Evolutionary conservation across 352 stramenopile species (phyloP).

Genomic region (Saprolegnia diclina): DNA sequence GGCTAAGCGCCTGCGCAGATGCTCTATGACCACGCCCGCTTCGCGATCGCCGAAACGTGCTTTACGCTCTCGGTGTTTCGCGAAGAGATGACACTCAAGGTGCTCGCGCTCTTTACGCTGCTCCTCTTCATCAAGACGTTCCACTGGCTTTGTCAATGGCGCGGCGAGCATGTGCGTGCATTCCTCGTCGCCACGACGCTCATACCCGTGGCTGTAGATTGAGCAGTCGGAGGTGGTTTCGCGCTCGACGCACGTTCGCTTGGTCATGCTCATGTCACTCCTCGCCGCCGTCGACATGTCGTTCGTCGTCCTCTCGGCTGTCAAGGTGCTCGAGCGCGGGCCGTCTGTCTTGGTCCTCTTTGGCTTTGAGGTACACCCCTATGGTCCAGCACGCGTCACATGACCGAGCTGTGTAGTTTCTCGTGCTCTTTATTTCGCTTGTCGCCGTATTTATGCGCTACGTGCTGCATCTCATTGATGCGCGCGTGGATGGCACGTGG

Average conservation of each 20-base stretch:
- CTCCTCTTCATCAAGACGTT: constrained; percentile 96
- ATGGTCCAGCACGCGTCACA: background rate
- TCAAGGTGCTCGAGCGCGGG: constrained; percentile 73
- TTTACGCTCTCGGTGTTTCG: constrained; percentile 99
- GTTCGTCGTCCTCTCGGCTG: constrained; percentile 85
- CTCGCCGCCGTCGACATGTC: constrained; percentile 82
- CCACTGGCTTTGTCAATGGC: constrained; percentile 86
- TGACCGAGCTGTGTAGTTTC: constrained; percentile 42
- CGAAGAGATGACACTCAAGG: constrained; percentile 93
- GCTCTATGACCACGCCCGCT: constrained; percentile 94
- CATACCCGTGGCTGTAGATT: constrained; percentile 42
- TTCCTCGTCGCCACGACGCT: constrained; percentile 2
- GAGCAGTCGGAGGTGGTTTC: constrained; percentile 84
- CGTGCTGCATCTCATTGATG: constrained; percentile 92
- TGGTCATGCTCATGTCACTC: constrained; percentile 85
- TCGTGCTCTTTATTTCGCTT: constrained; percentile 93
- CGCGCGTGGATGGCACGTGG: constrained; percentile 81
- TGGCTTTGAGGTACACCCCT: constrained; percentile 85
- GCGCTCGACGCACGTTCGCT: constrained; percentile 69
- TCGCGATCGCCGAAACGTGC: constrained; percentile 98
- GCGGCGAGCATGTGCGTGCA: constrained; percentile 77
- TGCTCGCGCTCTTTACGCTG: constrained; percentile 92
- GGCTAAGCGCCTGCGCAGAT: constrained; percentile 64
- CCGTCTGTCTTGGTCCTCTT: constrained; percentile 94
- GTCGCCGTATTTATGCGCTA: constrained; percentile 85